Evolutionary conservation across 176 grass and related monocot species (phyloP).

Genomic region (Hordeum marinum): DNA sequence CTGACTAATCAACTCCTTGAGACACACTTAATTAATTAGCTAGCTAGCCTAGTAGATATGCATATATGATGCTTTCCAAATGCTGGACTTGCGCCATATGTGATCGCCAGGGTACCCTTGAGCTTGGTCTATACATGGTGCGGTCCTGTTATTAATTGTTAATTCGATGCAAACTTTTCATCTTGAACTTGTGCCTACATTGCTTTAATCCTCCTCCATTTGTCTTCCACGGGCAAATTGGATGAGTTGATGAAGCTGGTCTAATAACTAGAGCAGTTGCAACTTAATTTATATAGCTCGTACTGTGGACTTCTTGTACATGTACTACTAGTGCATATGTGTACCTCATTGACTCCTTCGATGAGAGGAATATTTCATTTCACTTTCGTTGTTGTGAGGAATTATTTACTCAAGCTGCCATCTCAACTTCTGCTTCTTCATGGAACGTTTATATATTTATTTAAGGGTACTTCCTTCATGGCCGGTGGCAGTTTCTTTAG

Average conservation of each 20-base stretch:
- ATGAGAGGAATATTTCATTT: conserved; percentile 22
- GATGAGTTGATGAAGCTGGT: conserved; percentile 3
- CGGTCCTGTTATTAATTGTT: conserved; percentile 2
- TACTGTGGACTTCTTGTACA: conserved; percentile 64
- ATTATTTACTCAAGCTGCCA: not conserved
- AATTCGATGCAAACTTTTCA: conserved; percentile 22
- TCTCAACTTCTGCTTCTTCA: not conserved
- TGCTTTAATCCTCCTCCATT: conserved; percentile 26
- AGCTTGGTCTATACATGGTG: conserved; percentile 13
- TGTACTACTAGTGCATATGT: conserved; percentile 56
- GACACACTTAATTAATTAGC: conserved; percentile 1
- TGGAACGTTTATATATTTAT: not conserved
- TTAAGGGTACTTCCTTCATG: not conserved
- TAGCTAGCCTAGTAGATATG: conserved; percentile 12
- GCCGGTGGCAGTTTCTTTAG: not conserved
- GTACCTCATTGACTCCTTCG: conserved; percentile 33
- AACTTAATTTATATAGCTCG: conserved; percentile 7
- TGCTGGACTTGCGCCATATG: conserved; percentile 29
- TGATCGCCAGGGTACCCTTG: conserved; percentile 1
- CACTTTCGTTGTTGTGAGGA: conserved; percentile 6
- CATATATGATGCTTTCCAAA: conserved; percentile 17
- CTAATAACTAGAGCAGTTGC: conserved; percentile 24
- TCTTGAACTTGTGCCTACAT: conserved; percentile 20
- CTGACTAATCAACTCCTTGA: conserved; percentile 23
- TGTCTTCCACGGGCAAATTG: conserved; percentile 26